A percentile compares a stretch with the other conserved stretches of the same genome.
Conservation (phyloP, 2,329 filamentous ascomycete species). For the Trichoderma gracile region DNA sequence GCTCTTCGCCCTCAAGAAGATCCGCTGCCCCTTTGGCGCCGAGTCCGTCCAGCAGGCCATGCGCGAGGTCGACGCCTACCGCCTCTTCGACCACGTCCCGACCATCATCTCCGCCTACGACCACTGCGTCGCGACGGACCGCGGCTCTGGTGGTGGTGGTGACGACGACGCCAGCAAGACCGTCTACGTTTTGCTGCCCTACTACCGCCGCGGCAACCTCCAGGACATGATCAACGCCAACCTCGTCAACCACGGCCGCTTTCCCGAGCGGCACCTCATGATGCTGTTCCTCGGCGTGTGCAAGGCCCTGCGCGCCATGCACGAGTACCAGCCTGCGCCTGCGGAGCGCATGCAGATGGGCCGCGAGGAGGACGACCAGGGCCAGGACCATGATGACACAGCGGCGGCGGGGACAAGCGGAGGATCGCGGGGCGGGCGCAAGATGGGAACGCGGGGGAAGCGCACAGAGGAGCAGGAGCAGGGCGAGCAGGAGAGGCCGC, state of each 20-base stretch:
- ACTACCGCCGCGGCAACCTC: slow-evolving; percentile 91
- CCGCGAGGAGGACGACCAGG: slow-evolving; percentile 42
- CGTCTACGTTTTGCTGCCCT: slow-evolving; percentile 93
- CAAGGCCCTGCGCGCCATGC: slow-evolving; percentile 84
- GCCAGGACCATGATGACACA: slow-evolving; percentile 28
- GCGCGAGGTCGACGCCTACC: slow-evolving; percentile 96
- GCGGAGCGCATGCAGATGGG: slow-evolving; percentile 57
- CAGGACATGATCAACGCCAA: slow-evolving; percentile 99
- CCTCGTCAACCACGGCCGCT: slow-evolving; percentile 87
- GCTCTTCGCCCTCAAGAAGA: slow-evolving; percentile 96
- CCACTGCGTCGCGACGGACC: slow-evolving; percentile 76
- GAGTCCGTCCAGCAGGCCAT: slow-evolving; percentile 93
- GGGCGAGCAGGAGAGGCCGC: slow-evolving; percentile 73
- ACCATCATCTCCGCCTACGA: slow-evolving; percentile 88
- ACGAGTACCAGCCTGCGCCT: slow-evolving; percentile 66
- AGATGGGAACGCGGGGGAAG: slow-evolving; percentile 42
- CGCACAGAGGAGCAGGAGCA: slow-evolving; percentile 66
- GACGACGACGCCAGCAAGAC: slow-evolving; percentile 73
- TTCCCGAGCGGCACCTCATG: slow-evolving; percentile 88
- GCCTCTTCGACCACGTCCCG: slow-evolving; percentile 76
- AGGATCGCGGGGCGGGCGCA: slow-evolving; percentile 32
- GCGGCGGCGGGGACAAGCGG: slow-evolving; percentile 22
- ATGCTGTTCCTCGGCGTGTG: slow-evolving; percentile 89
- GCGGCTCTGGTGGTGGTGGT: slow-evolving; percentile 53
- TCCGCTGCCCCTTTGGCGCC: slow-evolving; percentile 94